Percentiles rank a stretch among this genome's conserved stretches.
These are phyloP conservation scores for Alternaria arbusti DNA, from an alignment of 2,329 filamentous ascomycete species.

Conservation along the genomic window DNA sequence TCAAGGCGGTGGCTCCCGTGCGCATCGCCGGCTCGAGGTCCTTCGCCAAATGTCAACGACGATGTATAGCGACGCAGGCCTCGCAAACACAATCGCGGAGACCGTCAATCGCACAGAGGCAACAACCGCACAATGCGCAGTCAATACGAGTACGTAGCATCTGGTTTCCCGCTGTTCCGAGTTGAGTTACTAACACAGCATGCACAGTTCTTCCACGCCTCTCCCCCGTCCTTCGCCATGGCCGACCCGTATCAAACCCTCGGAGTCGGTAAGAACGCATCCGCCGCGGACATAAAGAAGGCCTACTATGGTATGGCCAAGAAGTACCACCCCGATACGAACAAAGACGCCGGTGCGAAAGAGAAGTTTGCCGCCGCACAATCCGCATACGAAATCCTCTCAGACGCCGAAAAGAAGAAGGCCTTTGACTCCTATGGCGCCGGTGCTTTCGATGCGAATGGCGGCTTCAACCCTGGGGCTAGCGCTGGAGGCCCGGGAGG, in stretches of 20 bases:
- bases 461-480: constrained; percentile 79
- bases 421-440: constrained; percentile 91
- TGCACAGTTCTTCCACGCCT: constrained; percentile 45
- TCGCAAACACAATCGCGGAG: constrained; percentile 34
- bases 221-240: constrained; percentile 65
- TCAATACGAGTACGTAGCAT: constrained; percentile 40
- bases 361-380: constrained; percentile 95
- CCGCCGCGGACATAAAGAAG: constrained; percentile 90
- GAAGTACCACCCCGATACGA: constrained; percentile 97
- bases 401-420: constrained; percentile 90
- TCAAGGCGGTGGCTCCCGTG: constrained; percentile 40
- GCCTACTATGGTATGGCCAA: constrained; percentile 97
- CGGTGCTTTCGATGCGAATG: constrained; percentile 70
- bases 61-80: constrained; percentile 35
- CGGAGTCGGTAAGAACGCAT: constrained; percentile 82
- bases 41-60: constrained; percentile 39
- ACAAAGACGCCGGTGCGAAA: constrained; percentile 92
- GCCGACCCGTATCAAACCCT: constrained; percentile 87
- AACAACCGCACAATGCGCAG: constrained; percentile 27
- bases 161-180: neutral
- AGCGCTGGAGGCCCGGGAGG: constrained; percentile 67
- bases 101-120: constrained; percentile 28
- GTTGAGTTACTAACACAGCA: constrained; percentile 18
- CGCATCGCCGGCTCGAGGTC: constrained; percentile 37
- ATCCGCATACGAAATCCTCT: constrained; percentile 89